Evolutionary conservation across 75 land plant genomes (phyloP).

Genomic region (Cupressus sempervirens): DNA sequence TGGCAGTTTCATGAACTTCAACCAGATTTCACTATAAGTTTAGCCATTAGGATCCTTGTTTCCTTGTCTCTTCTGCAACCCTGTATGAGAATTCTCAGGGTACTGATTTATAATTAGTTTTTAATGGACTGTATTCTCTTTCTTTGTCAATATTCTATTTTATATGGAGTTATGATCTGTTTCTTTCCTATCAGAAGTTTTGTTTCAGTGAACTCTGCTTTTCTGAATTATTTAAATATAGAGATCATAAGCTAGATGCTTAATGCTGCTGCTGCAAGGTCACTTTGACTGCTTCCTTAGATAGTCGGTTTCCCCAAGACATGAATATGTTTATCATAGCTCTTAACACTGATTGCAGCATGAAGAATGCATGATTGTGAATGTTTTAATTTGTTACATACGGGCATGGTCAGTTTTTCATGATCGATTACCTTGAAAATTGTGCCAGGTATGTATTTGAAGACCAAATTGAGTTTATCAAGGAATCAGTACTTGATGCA

Average conservation of each 20-base stretch:
- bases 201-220: background rate
- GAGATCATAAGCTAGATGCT: background rate
- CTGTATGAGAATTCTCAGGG: background rate
- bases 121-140: background rate
- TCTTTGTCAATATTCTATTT: background rate
- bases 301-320: background rate
- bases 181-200: background rate
- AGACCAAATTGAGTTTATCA: slow-evolving; percentile 91
- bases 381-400: background rate
- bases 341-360: background rate
- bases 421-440: background rate
- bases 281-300: background rate
- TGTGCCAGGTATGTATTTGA: slow-evolving; percentile 80
- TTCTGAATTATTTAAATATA: background rate
- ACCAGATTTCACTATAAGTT: background rate
- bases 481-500: slow-evolving; percentile 67
- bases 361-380: background rate
- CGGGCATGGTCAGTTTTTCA: background rate
- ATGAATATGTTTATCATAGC: background rate
- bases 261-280: background rate
- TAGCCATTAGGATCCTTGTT: background rate
- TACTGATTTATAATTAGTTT: background rate
- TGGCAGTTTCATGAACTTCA: background rate
- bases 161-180: background rate
- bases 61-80: background rate